Conservation (phyloP, 352 stramenopile genomes). For the Phytophthora hybrid region DNA sequence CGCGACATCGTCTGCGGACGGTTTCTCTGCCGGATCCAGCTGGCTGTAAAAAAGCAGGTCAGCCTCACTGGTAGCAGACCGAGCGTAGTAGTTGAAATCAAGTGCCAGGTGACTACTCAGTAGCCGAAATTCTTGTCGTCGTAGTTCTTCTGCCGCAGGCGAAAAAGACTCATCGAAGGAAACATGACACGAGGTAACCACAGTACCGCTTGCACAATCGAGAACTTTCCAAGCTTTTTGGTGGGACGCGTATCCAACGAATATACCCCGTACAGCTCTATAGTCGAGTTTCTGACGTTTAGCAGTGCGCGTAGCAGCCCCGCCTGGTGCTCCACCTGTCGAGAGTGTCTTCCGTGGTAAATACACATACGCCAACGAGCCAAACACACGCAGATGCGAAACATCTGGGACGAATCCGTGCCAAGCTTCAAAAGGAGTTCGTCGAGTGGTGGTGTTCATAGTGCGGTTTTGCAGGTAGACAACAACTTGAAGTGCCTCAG, state of each 20-base stretch:
- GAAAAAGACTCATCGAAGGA: conserved; percentile 13
- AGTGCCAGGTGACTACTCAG: background rate
- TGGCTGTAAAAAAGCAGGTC: conserved; percentile 10
- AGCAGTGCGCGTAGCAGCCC: background rate
- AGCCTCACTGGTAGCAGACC: conserved; percentile 1
- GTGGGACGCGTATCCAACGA: conserved; percentile 3
- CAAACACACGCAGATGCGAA: conserved; percentile 6
- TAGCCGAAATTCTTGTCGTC: conserved; percentile 6
- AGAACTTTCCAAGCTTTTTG: conserved; percentile 7
- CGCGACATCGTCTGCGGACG: background rate
- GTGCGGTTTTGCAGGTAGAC: conserved; percentile 16
- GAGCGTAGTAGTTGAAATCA: conserved; percentile 2
- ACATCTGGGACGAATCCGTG: background rate
- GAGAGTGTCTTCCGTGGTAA: conserved; percentile 1
- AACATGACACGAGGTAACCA: conserved; percentile 1
- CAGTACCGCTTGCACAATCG: background rate
- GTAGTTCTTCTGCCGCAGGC: conserved; percentile 1
- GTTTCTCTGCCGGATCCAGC: background rate
- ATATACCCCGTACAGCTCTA: background rate
- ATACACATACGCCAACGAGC: conserved; percentile 6
- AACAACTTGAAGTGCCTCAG: conserved; percentile 2
- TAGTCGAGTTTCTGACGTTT: conserved; percentile 8
- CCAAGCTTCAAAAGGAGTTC: conserved; percentile 1
- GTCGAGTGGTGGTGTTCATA: conserved; percentile 2
- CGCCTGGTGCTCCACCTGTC: background rate